phyloP scores from a whole-genome alignment of 768 basidiomycete species.

The Russula emetica region DNA sequence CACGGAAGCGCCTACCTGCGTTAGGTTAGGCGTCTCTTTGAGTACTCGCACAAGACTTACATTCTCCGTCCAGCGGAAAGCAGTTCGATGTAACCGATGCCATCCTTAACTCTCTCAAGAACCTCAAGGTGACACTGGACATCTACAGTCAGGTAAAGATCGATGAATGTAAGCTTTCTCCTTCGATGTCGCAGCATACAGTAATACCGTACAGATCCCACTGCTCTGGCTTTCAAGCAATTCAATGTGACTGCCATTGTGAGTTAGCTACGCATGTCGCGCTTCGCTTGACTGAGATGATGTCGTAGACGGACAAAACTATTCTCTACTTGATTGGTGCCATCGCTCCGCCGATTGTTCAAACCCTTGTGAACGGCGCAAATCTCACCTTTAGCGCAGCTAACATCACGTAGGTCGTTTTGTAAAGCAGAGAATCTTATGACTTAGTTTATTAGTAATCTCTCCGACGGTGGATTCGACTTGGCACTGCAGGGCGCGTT shows the following conservation, averaged over 20 bases:
- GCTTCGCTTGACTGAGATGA: conserved; percentile 9
- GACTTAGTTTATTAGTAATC: conserved; percentile 28
- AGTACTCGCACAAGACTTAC: neutral
- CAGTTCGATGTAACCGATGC: conserved; percentile 60
- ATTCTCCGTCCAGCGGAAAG: conserved; percentile 44
- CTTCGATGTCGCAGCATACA: conserved; percentile 1
- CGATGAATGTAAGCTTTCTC: conserved; percentile 54
- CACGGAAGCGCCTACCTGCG: conserved; percentile 49
- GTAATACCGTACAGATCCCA: conserved; percentile 41
- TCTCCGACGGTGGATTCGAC: conserved; percentile 57
- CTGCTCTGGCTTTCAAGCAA: conserved; percentile 56
- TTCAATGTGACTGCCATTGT: conserved; percentile 52
- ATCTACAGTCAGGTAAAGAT: conserved; percentile 53
- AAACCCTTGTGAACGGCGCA: conserved; percentile 57
- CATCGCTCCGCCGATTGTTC: conserved; percentile 62
- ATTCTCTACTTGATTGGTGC: conserved; percentile 66
- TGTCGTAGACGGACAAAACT: conserved; percentile 52
- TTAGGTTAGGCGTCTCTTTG: conserved; percentile 41
- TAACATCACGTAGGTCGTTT: conserved; percentile 47
- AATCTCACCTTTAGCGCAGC: conserved; percentile 51
- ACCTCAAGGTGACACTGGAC: conserved; percentile 54
- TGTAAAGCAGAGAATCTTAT: neutral
- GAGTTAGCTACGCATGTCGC: conserved; percentile 26
- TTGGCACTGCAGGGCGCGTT: conserved; percentile 55
- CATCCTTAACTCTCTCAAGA: conserved; percentile 58